Percentiles rank a stretch among this genome's conserved stretches.
Conservation (phyloP, 1,284 basidiomycete species). For the Porodaedalea pini region DNA sequence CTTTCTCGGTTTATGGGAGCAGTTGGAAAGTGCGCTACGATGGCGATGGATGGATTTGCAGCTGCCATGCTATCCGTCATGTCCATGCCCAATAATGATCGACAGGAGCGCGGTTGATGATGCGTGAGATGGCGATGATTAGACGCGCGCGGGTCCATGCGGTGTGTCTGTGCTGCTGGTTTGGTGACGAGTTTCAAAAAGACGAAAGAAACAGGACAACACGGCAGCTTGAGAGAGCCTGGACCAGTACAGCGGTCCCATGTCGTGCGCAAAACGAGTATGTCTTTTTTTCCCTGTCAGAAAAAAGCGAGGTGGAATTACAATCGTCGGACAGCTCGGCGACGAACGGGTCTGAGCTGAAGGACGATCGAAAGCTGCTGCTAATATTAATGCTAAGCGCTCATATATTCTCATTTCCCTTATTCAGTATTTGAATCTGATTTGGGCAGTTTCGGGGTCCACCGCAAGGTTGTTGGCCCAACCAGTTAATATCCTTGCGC, state of each 20-base stretch:
- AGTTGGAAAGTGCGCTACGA: neutral
- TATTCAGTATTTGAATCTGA: neutral
- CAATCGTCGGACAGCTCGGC: neutral
- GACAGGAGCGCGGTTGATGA: conserved; percentile 1
- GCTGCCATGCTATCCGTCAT: neutral
- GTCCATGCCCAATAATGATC: neutral
- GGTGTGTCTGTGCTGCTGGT: neutral
- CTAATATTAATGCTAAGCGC: too few species aligned
- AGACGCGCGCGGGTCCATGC: neutral
- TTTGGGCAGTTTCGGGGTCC: neutral
- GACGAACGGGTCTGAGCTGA: too few species aligned
- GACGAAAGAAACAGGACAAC: neutral
- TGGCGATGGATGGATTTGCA: neutral
- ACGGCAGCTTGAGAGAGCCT: too few species aligned
- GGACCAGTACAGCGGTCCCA: too few species aligned
- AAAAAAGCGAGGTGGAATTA: too few species aligned
- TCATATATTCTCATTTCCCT: too few species aligned
- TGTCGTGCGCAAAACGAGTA: too few species aligned
- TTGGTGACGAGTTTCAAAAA: neutral
- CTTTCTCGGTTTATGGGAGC: neutral
- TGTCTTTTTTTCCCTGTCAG: too few species aligned
- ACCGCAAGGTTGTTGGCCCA: too few species aligned
- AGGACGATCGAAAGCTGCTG: too few species aligned
- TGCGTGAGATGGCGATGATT: neutral
- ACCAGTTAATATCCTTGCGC: neutral